These are phyloP conservation scores for Cladosporium sp. DNA, from an alignment of 2,329 filamentous ascomycete genomes.

Conservation along the genomic window DNA sequence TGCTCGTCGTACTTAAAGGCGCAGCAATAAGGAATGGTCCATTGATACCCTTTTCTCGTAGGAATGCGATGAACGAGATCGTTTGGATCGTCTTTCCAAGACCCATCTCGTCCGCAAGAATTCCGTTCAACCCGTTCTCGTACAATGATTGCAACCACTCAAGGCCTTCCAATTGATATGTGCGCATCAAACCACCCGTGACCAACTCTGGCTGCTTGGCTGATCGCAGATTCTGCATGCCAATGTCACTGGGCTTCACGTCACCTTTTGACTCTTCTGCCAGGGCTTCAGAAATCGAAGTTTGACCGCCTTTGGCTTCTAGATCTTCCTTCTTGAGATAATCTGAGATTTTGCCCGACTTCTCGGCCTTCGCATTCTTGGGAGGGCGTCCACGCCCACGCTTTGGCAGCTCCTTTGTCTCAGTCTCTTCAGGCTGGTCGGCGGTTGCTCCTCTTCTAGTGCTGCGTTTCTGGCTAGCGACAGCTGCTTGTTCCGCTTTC, in stretches of 20 bases:
- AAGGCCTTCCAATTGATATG: slow-evolving; percentile 90
- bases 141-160: slow-evolving; percentile 86
- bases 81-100: slow-evolving; percentile 91
- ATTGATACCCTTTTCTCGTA: slow-evolving; percentile 83
- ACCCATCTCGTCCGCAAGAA: slow-evolving; percentile 93
- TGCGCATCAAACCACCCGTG: slow-evolving; percentile 84
- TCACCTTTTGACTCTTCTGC: slow-evolving; percentile 61
- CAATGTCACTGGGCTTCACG: slow-evolving; percentile 61
- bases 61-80: slow-evolving; percentile 80
- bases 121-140: slow-evolving; percentile 90
- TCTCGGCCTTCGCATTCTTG: slow-evolving; percentile 38
- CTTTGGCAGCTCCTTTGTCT: slow-evolving; percentile 21
- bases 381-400: slow-evolving; percentile 38
- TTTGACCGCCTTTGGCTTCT: slow-evolving; percentile 54
- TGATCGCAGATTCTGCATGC: slow-evolving; percentile 71
- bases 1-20: slow-evolving; percentile 86
- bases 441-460: slow-evolving; percentile 41
- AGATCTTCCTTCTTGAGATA: slow-evolving; percentile 64
- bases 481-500: slow-evolving; percentile 50
- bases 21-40: slow-evolving; percentile 91
- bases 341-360: slow-evolving; percentile 55
- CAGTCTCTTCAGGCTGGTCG: slow-evolving; percentile 29
- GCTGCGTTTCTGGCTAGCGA: slow-evolving; percentile 49
- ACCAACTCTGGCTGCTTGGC: slow-evolving; percentile 85
- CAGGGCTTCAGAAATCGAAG: slow-evolving; percentile 59